Evolutionary conservation across 169 alveolate species (phyloP).

Genomic region (Cryptosporidium sp.): DNA sequence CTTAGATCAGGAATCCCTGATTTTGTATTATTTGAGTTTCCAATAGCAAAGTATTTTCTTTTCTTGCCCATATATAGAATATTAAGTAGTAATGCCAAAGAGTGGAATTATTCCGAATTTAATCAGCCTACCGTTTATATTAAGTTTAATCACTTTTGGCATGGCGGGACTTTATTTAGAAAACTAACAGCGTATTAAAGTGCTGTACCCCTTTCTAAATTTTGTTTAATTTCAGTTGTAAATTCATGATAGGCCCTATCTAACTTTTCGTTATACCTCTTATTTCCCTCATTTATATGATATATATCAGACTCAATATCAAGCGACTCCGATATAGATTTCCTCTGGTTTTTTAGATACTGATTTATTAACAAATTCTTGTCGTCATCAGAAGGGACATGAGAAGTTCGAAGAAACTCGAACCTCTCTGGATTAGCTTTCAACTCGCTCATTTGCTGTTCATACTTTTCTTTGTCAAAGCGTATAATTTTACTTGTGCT

Average conservation of each 20-base stretch:
- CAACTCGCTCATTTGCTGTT: constrained; percentile 40
- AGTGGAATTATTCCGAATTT: not conserved
- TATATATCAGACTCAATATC: not conserved
- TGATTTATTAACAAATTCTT: constrained; percentile 29
- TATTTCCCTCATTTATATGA: constrained; percentile 36
- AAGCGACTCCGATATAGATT: not conserved
- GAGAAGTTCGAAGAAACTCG: constrained; percentile 41
- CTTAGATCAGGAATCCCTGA: constrained; percentile 5
- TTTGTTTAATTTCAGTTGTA: constrained; percentile 36
- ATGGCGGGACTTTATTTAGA: not conserved
- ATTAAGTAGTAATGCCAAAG: not conserved
- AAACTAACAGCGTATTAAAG: not conserved
- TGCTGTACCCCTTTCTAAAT: constrained; percentile 68
- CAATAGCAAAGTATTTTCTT: constrained; percentile 11
- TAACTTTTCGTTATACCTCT: constrained; percentile 30
- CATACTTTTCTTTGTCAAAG: constrained; percentile 39
- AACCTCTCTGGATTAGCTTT: constrained; percentile 7
- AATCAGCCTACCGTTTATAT: too few relatives aligned
- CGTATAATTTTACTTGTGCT: not conserved
- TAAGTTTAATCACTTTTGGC: not conserved
- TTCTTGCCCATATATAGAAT: not conserved
- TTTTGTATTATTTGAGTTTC: not conserved
- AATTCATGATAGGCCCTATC: constrained; percentile 44
- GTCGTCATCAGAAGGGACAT: constrained; percentile 10
- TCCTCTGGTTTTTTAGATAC: constrained; percentile 30